Conservation (phyloP, 768 basidiomycete genomes). For the Rhodosporidiobolus sp. region DNA sequence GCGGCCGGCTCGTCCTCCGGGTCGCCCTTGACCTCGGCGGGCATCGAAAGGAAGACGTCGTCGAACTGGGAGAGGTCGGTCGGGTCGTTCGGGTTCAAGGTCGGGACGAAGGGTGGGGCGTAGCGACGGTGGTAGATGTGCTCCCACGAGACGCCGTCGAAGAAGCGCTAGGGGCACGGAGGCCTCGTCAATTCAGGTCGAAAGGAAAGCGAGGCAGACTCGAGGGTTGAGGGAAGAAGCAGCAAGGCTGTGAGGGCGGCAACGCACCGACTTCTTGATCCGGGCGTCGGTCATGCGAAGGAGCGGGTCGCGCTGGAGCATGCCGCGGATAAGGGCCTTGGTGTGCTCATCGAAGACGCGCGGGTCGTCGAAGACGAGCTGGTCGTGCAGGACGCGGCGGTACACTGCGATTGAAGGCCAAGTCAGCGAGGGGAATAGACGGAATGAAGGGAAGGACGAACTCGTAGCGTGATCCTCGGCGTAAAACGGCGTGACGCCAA, state of each 20-base stretch:
- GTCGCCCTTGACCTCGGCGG: slow-evolving; percentile 64
- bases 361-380: slow-evolving; percentile 68
- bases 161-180: slow-evolving; percentile 48
- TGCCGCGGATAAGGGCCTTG: slow-evolving; percentile 86
- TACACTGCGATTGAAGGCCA: slow-evolving; percentile 69
- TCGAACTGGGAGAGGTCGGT: slow-evolving; percentile 98
- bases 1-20: slow-evolving; percentile 60
- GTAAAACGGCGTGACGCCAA: slow-evolving; percentile 90
- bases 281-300: slow-evolving; percentile 87
- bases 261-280: slow-evolving; percentile 82
- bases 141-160: slow-evolving; percentile 35
- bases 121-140: slow-evolving; percentile 84
- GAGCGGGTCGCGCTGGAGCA: slow-evolving; percentile 87
- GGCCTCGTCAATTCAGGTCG: too few species aligned
- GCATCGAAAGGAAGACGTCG: slow-evolving; percentile 93
- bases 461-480: slow-evolving; percentile 75
- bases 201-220: too few species aligned
- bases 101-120: slow-evolving; percentile 72
- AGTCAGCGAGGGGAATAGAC: not conserved
- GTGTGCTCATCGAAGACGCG: slow-evolving; percentile 89
- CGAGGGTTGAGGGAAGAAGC: too few species aligned
- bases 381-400: slow-evolving; percentile 83
- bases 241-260: too few species aligned
- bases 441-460: not conserved
- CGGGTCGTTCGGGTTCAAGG: slow-evolving; percentile 84